Percentiles rank a stretch among this genome's conserved stretches.
Conservation (phyloP, 164 flowering plant genomes). For the Berberis thunbergii region DNA sequence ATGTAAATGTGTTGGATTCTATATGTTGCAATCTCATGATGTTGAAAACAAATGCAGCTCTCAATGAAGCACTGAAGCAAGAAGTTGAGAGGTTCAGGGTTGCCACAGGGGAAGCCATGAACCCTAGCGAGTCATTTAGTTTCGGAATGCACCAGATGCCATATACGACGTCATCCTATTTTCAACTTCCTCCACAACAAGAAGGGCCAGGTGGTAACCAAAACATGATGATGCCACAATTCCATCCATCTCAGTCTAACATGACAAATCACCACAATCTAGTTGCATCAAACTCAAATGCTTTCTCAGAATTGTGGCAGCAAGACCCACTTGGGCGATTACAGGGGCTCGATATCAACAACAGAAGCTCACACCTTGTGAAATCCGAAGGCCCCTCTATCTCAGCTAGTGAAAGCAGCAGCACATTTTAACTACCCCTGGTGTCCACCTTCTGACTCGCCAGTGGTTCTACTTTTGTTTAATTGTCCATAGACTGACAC, state of each 20-base stretch:
- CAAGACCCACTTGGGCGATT: constrained; percentile 75
- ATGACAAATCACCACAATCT: constrained; percentile 27
- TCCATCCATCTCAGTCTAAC: constrained; percentile 40
- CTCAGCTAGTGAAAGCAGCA: constrained; percentile 83
- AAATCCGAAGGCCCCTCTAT: constrained; percentile 74
- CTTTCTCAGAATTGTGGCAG: constrained; percentile 49
- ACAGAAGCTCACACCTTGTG: constrained; percentile 44
- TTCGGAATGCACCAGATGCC: constrained; percentile 53
- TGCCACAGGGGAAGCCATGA: constrained; percentile 57
- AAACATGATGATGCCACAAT: constrained; percentile 40
- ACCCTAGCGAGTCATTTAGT: constrained; percentile 42
- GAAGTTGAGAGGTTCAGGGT: constrained; percentile 74
- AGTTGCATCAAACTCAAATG: constrained; percentile 25
- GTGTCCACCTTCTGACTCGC: constrained; percentile 10
- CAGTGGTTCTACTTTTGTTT: constrained; percentile 13
- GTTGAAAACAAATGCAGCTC: constrained; percentile 28
- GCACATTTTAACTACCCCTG: constrained; percentile 32
- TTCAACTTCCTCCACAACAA: constrained; percentile 35
- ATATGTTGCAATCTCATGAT: background rate
- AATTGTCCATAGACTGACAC: constrained; percentile 55
- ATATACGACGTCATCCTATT: constrained; percentile 28
- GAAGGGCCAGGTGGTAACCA: constrained; percentile 21
- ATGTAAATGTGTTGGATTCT: background rate
- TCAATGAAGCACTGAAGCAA: constrained; percentile 73
- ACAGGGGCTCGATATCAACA: constrained; percentile 74